phyloP scores from a whole-genome alignment of 345 rosid species.

The Linum lewisii region DNA sequence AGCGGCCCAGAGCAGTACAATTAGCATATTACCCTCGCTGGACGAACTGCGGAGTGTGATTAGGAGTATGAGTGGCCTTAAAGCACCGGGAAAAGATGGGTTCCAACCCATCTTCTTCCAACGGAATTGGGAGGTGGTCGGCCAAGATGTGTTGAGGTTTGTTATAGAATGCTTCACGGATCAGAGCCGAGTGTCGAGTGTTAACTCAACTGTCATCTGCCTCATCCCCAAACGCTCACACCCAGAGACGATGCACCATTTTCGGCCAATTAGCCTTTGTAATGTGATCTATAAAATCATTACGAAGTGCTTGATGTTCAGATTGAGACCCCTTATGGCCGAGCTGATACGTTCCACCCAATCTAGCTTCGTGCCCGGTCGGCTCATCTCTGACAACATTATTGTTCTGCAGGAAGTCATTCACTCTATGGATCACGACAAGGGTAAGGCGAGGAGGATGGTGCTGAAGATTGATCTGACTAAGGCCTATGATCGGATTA shows the following conservation, averaged over 20 bases:
- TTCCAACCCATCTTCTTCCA: not conserved
- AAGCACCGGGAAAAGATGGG: not conserved
- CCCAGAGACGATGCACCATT: not conserved
- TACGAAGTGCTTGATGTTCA: not conserved
- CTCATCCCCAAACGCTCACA: not conserved
- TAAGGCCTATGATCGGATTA: not conserved
- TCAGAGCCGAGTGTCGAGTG: no score
- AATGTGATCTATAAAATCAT: no score
- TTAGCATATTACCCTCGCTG: not conserved
- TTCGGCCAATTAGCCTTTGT: not conserved
- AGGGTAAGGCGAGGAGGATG: not conserved
- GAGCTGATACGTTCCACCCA: not conserved
- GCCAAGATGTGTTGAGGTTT: not conserved
- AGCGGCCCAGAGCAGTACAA: no score
- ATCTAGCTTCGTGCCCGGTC: not conserved
- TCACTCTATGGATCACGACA: not conserved
- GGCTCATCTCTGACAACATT: not conserved
- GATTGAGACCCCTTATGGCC: not conserved
- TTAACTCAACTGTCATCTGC: not conserved
- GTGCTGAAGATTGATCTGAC: not conserved
- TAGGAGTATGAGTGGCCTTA: not conserved
- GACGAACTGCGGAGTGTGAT: not conserved
- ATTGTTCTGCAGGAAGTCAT: no score
- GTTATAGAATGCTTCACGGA: not conserved
- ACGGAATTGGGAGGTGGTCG: not conserved